Percentiles rank a stretch among this genome's conserved stretches.
phyloP scores from a whole-genome alignment of 768 basidiomycete species.

The Termitomyces sp. region DNA sequence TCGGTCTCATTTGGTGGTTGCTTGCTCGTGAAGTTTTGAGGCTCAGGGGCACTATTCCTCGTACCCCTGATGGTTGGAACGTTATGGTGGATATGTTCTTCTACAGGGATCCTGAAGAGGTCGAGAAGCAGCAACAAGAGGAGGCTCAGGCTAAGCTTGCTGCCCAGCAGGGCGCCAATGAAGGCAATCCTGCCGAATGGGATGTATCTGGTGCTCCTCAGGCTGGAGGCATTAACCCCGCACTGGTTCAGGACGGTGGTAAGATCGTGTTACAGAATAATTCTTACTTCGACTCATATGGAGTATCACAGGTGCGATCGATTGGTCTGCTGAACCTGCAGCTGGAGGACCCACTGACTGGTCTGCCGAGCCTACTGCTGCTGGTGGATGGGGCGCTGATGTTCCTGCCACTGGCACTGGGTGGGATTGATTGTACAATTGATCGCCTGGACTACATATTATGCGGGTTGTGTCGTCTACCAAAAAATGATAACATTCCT shows the following conservation, averaged over 20 bases:
- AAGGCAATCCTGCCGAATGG: conserved; percentile 65
- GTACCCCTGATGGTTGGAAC: conserved; percentile 91
- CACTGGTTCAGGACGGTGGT: conserved; percentile 60
- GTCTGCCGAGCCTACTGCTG: conserved; percentile 74
- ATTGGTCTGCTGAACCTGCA: conserved; percentile 75
- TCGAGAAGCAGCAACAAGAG: conserved; percentile 96
- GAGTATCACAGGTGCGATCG: conserved; percentile 55
- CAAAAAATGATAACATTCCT: conserved; percentile 15
- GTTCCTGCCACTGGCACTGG: conserved; percentile 27
- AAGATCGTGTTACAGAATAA: conserved; percentile 26
- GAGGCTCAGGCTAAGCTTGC: conserved; percentile 84
- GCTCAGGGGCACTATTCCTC: conserved; percentile 89
- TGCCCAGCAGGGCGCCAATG: conserved; percentile 43
- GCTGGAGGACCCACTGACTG: conserved; percentile 64
- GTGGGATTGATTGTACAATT: conserved; percentile 37
- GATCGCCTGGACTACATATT: conserved; percentile 7
- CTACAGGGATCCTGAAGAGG: conserved; percentile 99
- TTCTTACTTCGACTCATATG: neutral
- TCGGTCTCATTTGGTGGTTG: conserved; percentile 97
- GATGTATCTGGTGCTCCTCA: conserved; percentile 66
- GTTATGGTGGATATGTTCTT: conserved; percentile 99
- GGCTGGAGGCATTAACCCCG: conserved; percentile 75
- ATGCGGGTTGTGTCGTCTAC: conserved; percentile 10
- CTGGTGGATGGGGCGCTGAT: conserved; percentile 43
- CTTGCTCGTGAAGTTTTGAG: conserved; percentile 97